phyloP scores from a whole-genome alignment of 2,329 filamentous ascomycete genomes.

The Hymenoscyphus occultus region DNA sequence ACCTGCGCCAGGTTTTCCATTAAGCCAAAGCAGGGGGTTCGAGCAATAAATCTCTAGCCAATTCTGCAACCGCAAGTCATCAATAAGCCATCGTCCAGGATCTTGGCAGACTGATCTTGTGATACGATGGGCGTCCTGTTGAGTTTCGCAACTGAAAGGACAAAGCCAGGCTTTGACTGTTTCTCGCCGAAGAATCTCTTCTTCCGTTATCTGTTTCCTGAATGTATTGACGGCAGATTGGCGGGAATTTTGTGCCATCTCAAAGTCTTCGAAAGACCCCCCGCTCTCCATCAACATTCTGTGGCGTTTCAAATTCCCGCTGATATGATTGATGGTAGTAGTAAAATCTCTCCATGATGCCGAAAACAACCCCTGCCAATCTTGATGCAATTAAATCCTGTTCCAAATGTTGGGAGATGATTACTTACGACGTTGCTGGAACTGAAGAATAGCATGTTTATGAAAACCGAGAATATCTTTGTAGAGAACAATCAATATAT shows the following conservation, averaged over 20 bases:
- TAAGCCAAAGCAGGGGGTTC: conserved; percentile 38
- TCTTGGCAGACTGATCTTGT: conserved; percentile 23
- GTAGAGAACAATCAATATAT: conserved; percentile 44
- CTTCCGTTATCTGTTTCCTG: no score
- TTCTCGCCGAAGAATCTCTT: no score
- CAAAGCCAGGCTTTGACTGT: no score
- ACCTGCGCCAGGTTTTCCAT: conserved; percentile 41
- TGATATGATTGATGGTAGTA: no score
- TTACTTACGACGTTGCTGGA: conserved; percentile 29
- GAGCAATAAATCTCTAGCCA: conserved; percentile 19
- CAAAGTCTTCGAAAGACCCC: no score
- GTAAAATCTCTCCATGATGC: conserved; percentile 31
- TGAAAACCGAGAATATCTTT: conserved; percentile 50
- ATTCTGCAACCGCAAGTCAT: conserved; percentile 17
- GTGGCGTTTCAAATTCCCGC: no score
- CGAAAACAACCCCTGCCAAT: conserved; percentile 35
- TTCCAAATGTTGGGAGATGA: neutral
- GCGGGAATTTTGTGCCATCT: no score
- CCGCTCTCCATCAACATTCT: no score
- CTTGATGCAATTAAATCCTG: neutral
- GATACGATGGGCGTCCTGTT: neutral
- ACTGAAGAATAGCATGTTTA: conserved; percentile 45
- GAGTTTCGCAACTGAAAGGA: no score
- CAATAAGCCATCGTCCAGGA: conserved; percentile 35
- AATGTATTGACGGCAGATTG: no score